phyloP scores from a whole-genome alignment of 2,329 filamentous ascomycete genomes.

The Alternaria sp. region DNA sequence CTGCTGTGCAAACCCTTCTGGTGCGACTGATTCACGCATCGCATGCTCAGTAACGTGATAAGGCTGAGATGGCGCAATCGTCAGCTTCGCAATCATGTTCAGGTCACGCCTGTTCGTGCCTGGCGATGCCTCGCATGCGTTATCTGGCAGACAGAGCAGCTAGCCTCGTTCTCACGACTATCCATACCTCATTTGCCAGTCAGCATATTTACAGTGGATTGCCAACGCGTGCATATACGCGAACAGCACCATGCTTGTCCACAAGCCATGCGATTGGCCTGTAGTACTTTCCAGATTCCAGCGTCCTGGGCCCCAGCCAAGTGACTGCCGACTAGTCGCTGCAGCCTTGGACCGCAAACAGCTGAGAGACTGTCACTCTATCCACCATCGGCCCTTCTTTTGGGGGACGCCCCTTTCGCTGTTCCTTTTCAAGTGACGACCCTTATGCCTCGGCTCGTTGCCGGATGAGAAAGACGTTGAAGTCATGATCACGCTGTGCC shows the following conservation, averaged over 20 bases:
- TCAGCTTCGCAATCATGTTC: slow-evolving; percentile 1
- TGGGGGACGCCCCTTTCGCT: neutral
- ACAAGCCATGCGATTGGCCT: neutral
- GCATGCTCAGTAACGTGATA: neutral
- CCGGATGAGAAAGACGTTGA: slow-evolving; percentile 1
- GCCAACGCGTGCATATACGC: slow-evolving; percentile 3
- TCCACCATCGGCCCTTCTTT: slow-evolving; percentile 5
- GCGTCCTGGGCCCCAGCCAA: neutral
- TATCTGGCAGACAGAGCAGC: neutral
- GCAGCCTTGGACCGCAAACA: slow-evolving; percentile 1
- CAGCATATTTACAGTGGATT: neutral
- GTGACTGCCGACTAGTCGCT: neutral
- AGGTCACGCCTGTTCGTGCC: neutral
- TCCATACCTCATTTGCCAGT: neutral
- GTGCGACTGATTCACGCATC: neutral
- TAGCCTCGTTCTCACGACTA: slow-evolving; percentile 1
- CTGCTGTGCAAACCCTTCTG: neutral
- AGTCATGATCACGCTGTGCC: neutral
- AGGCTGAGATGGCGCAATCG: neutral
- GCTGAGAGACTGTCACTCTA: neutral
- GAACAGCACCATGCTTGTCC: neutral
- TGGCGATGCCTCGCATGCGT: neutral
- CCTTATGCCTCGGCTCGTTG: slow-evolving; percentile 1
- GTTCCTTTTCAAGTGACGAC: neutral
- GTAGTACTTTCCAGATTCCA: neutral